These are phyloP conservation scores for Psophocarpus tetragonolobus DNA, from an alignment of 306 rosid species.

Conservation along the genomic window DNA sequence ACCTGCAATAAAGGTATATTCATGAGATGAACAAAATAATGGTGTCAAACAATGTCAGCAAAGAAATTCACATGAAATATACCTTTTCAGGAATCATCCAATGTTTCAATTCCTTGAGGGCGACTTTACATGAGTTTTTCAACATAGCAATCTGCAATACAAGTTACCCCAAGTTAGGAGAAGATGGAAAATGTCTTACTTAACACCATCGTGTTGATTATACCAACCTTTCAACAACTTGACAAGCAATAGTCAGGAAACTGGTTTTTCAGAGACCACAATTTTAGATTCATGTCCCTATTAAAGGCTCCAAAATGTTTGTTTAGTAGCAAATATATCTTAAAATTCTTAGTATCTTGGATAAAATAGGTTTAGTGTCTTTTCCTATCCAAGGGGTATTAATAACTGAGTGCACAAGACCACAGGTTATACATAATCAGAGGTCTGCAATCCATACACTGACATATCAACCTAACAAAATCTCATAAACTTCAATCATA, in stretches of 20 bases:
- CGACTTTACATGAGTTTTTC: slow-evolving; percentile 57
- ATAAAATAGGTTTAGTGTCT: slow-evolving; percentile 9
- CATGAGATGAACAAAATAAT: slow-evolving; percentile 9
- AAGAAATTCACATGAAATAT: slow-evolving; percentile 26
- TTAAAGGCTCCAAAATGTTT: background rate
- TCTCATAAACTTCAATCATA: background rate
- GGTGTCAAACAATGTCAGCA: slow-evolving; percentile 3
- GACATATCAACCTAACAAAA: background rate
- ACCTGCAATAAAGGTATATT: slow-evolving; percentile 52
- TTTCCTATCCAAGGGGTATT: background rate
- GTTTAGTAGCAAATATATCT: background rate
- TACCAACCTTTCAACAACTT: slow-evolving; percentile 8
- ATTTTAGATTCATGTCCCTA: slow-evolving; percentile 7
- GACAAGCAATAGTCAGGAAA: background rate
- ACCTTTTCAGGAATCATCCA: slow-evolving; percentile 96
- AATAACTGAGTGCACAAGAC: background rate
- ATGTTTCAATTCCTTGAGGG: slow-evolving; percentile 59
- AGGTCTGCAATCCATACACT: background rate
- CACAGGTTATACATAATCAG: slow-evolving; percentile 3
- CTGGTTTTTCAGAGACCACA: background rate
- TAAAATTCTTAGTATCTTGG: background rate
- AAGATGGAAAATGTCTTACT: slow-evolving; percentile 24
- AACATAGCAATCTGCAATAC: slow-evolving; percentile 68
- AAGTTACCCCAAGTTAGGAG: slow-evolving; percentile 31
- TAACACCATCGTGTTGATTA: background rate